phyloP scores from a whole-genome alignment of 1,139 yeast genomes.

The Sugiyamaella grinbergsii region DNA sequence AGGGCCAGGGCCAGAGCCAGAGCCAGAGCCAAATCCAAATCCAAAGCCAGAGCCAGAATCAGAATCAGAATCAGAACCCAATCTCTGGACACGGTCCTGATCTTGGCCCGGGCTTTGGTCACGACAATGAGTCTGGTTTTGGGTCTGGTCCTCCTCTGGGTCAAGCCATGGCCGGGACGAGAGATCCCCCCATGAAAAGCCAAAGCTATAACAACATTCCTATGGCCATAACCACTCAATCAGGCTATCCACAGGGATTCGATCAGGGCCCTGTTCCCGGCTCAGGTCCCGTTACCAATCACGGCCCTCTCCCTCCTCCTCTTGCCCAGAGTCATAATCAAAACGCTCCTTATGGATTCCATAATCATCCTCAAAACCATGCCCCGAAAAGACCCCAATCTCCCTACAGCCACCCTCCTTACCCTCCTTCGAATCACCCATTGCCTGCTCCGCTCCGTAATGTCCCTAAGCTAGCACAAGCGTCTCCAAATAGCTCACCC shows the following conservation, averaged over 20 bases:
- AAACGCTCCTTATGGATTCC: background rate
- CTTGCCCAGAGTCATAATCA: constrained; percentile 9
- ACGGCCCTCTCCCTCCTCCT: constrained; percentile 18
- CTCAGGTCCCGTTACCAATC: constrained; percentile 15
- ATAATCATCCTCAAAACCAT: constrained; percentile 6
- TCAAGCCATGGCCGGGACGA: background rate
- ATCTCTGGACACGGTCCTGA: constrained; percentile 1
- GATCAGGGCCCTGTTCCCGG: too few relatives aligned
- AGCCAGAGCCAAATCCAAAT: too few relatives aligned
- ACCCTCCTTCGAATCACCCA: background rate
- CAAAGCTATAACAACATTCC: background rate
- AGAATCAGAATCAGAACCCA: background rate
- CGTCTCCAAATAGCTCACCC: constrained; percentile 7
- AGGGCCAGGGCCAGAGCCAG: background rate
- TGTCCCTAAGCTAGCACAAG: background rate
- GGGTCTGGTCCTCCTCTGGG: background rate
- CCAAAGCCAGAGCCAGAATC: too few relatives aligned
- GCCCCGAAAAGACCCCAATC: constrained; percentile 9
- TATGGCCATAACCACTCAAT: constrained; percentile 6
- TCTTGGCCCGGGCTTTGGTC: background rate
- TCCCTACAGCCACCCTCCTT: background rate
- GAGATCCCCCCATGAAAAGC: background rate
- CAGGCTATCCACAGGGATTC: background rate
- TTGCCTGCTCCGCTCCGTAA: background rate
- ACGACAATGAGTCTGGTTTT: background rate